Percentiles rank a stretch among this genome's conserved stretches.
Evolutionary conservation across 495 filamentous ascomycete genomes (phyloP).

Genomic region (Friedmanniomyces endolithicus): DNA sequence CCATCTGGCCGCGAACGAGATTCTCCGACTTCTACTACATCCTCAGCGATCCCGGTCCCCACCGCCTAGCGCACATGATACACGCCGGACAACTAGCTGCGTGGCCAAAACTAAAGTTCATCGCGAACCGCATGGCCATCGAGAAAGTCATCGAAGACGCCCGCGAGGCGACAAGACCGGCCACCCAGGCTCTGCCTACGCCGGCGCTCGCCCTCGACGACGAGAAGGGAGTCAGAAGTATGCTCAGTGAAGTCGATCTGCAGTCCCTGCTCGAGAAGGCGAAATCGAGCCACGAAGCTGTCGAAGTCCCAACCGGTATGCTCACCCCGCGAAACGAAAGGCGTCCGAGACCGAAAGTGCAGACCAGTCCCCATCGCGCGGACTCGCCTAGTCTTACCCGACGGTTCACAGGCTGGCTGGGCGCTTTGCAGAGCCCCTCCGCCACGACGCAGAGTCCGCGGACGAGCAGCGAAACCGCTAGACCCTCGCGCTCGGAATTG

Average conservation of each 20-base stretch:
- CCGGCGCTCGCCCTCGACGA: not conserved
- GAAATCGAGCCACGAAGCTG: not conserved
- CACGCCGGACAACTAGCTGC: slow-evolving; percentile 72
- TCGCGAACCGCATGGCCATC: slow-evolving; percentile 71
- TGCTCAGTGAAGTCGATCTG: slow-evolving; percentile 19
- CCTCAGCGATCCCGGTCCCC: slow-evolving; percentile 62
- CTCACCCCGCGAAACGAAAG: not conserved
- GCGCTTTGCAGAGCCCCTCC: not conserved
- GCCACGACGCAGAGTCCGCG: not conserved
- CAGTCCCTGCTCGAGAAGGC: slow-evolving; percentile 8
- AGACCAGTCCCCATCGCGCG: not conserved
- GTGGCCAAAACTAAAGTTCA: slow-evolving; percentile 83
- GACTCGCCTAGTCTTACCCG: slow-evolving; percentile 23
- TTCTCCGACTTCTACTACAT: slow-evolving; percentile 73
- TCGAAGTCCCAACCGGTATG: slow-evolving; percentile 5
- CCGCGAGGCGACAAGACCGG: slow-evolving; percentile 1
- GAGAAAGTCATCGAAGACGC: slow-evolving; percentile 61
- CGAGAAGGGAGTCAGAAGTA: slow-evolving; percentile 1
- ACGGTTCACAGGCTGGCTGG: slow-evolving; percentile 24
- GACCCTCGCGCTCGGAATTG: slow-evolving; percentile 1
- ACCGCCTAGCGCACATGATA: slow-evolving; percentile 74
- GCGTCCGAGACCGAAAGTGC: not conserved
- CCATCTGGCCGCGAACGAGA: slow-evolving; percentile 77
- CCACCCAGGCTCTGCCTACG: not conserved
- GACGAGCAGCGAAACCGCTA: not conserved